phyloP scores from a whole-genome alignment of 2,329 filamentous ascomycete genomes.

The Colletotrichum godetiae region DNA sequence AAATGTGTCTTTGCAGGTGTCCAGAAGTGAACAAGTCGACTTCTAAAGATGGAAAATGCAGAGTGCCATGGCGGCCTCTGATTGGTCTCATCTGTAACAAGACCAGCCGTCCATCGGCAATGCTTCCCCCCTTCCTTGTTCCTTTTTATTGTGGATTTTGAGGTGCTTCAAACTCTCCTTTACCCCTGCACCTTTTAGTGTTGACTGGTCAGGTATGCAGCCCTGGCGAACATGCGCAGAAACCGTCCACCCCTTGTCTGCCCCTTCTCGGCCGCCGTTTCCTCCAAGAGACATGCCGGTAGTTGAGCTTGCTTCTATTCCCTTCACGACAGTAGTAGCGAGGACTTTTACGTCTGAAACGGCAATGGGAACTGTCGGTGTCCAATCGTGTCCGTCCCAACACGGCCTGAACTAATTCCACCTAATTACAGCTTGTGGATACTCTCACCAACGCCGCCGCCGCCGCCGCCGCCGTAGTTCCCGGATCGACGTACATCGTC shows the following conservation, averaged over 20 bases:
- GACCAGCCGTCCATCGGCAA: conserved; percentile 6
- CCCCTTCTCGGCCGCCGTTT: background rate
- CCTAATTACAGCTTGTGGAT: background rate
- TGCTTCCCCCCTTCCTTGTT: background rate
- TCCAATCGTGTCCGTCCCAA: conserved; percentile 1
- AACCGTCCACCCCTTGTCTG: background rate
- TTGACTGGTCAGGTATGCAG: background rate
- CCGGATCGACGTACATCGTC: conserved; percentile 17
- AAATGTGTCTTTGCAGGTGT: background rate
- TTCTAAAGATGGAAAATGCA: conserved; percentile 28
- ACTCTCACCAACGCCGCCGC: background rate
- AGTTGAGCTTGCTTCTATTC: background rate
- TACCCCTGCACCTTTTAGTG: too few relatives aligned
- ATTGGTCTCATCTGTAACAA: conserved; percentile 11
- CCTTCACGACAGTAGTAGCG: background rate
- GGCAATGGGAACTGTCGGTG: background rate
- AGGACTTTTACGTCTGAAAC: conserved; percentile 18
- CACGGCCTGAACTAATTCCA: background rate
- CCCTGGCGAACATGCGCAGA: conserved; percentile 1
- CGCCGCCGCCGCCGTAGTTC: conserved; percentile 13
- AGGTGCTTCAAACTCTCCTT: conserved; percentile 18
- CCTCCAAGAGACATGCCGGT: conserved; percentile 26
- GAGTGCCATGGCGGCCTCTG: background rate
- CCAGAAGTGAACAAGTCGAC: background rate
- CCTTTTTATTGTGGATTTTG: background rate